Evolutionary conservation across 495 filamentous ascomycete species (phyloP).

Genomic region (Penicillium waksmanii): DNA sequence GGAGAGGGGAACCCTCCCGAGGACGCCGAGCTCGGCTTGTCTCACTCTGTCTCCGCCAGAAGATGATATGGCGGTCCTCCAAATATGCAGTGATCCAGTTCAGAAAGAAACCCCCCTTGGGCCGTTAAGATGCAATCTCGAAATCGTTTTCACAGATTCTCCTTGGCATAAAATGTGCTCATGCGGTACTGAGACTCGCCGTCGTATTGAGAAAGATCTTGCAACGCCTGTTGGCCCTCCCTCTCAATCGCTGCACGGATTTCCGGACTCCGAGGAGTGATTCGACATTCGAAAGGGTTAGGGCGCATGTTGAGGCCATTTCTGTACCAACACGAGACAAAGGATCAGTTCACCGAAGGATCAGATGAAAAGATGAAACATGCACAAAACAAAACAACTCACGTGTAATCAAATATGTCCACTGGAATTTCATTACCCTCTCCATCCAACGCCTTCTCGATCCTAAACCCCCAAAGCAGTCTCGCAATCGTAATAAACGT

Average conservation of each 20-base stretch:
- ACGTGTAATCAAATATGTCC: slow-evolving; percentile 49
- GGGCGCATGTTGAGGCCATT: slow-evolving; percentile 46
- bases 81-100: not conserved
- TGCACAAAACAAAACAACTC: slow-evolving; percentile 22
- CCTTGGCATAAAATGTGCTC: slow-evolving; percentile 53
- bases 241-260: slow-evolving; percentile 55
- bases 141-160: slow-evolving; percentile 23
- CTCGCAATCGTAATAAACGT: slow-evolving; percentile 32
- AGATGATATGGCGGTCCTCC: not conserved
- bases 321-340: slow-evolving; percentile 18
- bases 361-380: not conserved
- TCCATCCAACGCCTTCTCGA: slow-evolving; percentile 48
- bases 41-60: not conserved
- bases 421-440: slow-evolving; percentile 54
- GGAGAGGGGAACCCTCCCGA: not conserved
- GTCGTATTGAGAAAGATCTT: slow-evolving; percentile 56
- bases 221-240: slow-evolving; percentile 57
- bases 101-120: not conserved
- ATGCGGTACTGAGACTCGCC: slow-evolving; percentile 62
- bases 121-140: not conserved
- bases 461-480: slow-evolving; percentile 24
- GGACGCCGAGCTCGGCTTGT: not conserved
- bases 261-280: slow-evolving; percentile 45
- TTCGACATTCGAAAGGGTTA: slow-evolving; percentile 38
- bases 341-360: slow-evolving; percentile 9